These are phyloP conservation scores for Aegilops longissima DNA, from an alignment of 176 grass and related monocot genomes.

Conservation along the genomic window DNA sequence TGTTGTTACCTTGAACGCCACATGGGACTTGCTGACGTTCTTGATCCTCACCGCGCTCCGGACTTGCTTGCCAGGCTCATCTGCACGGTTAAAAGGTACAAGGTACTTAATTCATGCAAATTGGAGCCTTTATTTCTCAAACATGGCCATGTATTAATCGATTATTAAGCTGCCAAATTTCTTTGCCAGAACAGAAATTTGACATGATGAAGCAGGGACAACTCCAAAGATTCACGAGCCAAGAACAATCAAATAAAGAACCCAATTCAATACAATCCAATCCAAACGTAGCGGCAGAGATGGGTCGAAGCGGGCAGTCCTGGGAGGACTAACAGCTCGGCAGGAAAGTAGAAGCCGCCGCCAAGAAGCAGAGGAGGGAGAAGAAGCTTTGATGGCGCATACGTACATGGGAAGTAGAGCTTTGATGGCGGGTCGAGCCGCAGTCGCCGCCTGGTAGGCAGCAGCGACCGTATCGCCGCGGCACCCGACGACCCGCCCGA, in stretches of 20 bases:
- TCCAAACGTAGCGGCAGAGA: background rate
- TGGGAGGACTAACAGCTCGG: background rate
- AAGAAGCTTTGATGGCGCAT: background rate
- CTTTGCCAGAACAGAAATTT: background rate
- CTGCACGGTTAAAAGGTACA: constrained; percentile 47
- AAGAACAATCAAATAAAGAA: constrained; percentile 18
- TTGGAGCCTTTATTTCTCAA: background rate
- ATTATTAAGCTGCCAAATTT: background rate
- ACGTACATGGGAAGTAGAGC: constrained; percentile 94
- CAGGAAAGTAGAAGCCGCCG: constrained; percentile 9
- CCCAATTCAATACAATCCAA: constrained; percentile 5
- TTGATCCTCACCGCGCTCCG: constrained; percentile 90
- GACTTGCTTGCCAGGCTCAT: constrained; percentile 93
- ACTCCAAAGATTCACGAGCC: background rate
- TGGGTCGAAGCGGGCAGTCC: background rate
- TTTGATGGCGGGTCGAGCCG: constrained; percentile 82
- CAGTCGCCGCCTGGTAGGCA: constrained; percentile 81
- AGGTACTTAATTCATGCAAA: constrained; percentile 11
- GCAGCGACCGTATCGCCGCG: constrained; percentile 65
- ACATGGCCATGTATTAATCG: background rate
- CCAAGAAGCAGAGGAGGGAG: background rate
- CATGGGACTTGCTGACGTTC: constrained; percentile 97
- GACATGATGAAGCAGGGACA: background rate
- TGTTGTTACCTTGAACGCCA: constrained; percentile 79
- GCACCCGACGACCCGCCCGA: constrained; percentile 14